Conservation (phyloP, 2,329 filamentous ascomycete genomes). For the Diaporthe batatas region DNA sequence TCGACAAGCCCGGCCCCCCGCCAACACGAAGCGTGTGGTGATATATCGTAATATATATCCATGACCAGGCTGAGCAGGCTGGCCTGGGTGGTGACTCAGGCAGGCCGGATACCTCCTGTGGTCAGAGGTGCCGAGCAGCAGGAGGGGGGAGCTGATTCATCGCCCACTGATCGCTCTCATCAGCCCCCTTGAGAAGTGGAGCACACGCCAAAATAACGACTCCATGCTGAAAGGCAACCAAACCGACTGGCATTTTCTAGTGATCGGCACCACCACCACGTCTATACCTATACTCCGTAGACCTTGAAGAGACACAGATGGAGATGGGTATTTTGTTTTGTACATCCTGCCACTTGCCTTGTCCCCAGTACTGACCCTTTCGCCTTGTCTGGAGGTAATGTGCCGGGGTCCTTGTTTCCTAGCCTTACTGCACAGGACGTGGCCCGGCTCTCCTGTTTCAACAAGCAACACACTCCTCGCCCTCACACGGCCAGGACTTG, state of each 20-base stretch:
- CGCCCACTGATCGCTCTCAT: neutral
- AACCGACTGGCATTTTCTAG: neutral
- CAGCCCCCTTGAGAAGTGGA: constrained; percentile 23
- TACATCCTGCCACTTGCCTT: constrained; percentile 14
- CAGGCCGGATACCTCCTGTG: neutral
- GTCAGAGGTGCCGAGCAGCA: neutral
- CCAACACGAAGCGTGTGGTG: neutral
- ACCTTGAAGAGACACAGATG: neutral
- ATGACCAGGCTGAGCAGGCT: constrained; percentile 15
- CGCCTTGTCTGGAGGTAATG: neutral
- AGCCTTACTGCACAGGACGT: neutral
- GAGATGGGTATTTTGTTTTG: constrained; percentile 41
- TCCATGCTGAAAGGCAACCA: neutral
- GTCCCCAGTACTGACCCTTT: neutral
- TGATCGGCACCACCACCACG: neutral
- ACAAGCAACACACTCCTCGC: neutral
- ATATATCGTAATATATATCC: neutral
- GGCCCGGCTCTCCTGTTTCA: constrained; percentile 16
- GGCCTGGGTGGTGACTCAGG: constrained; percentile 21
- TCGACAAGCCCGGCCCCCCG: neutral
- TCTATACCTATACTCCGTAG: neutral
- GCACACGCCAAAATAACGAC: neutral
- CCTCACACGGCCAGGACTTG: neutral
- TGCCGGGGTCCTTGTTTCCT: neutral
- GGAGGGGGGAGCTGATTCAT: neutral